These are phyloP conservation scores for Discostella pseudostelligera DNA, from an alignment of 108 stramenopile genomes.

Conservation along the genomic window DNA sequence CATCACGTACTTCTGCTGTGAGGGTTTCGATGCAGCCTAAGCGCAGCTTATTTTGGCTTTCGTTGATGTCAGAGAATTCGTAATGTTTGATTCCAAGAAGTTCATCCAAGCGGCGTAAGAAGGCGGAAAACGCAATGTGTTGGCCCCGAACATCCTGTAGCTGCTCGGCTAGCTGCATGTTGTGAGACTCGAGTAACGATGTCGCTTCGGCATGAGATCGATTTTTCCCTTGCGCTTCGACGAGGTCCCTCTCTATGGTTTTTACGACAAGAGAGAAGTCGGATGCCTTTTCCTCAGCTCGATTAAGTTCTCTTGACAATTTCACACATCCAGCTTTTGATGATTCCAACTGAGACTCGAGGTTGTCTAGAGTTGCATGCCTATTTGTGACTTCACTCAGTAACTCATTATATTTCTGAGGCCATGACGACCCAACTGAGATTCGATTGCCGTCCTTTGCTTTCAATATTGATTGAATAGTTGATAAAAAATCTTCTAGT, in stretches of 20 bases:
- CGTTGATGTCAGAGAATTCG: background rate
- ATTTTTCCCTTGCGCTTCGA: constrained; percentile 7
- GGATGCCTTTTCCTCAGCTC: background rate
- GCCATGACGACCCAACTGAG: background rate
- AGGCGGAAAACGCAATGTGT: constrained; percentile 2
- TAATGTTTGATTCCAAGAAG: constrained; percentile 7
- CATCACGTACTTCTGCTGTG: constrained; percentile 10
- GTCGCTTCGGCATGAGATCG: constrained; percentile 8
- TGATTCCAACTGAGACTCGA: constrained; percentile 11
- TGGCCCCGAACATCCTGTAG: background rate
- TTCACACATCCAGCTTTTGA: constrained; percentile 1
- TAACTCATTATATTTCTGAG: constrained; percentile 2
- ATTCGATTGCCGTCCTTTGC: background rate
- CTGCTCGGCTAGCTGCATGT: constrained; percentile 8
- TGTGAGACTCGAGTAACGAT: constrained; percentile 8
- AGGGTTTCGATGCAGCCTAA: constrained; percentile 26
- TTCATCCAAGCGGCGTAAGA: constrained; percentile 9
- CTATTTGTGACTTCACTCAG: background rate
- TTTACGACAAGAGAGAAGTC: background rate
- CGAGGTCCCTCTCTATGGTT: constrained; percentile 7
- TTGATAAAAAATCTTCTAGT: background rate
- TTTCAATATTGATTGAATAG: constrained; percentile 1
- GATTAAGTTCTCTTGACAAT: constrained; percentile 14
- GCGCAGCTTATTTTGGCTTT: constrained; percentile 11
- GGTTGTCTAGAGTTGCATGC: background rate